These are phyloP conservation scores for Flaveria ramosissima DNA, from an alignment of 129 eudicot genomes.

Conservation along the genomic window DNA sequence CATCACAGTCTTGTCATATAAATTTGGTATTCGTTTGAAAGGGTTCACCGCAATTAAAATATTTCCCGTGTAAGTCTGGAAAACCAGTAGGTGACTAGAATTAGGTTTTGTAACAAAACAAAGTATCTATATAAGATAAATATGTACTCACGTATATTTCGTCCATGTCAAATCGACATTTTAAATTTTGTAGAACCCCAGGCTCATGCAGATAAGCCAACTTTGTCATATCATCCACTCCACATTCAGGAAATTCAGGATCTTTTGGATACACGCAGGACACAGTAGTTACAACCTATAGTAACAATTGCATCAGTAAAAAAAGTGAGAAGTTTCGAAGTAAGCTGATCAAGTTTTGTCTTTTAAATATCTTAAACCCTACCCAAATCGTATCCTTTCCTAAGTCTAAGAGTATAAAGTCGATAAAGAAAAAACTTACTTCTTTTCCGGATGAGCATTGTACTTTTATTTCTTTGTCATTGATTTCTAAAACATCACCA, in stretches of 20 bases:
- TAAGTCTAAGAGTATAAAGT: neutral
- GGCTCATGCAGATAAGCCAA: conserved; percentile 92
- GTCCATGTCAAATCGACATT: conserved; percentile 59
- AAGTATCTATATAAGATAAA: conserved; percentile 14
- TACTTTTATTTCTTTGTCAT: conserved; percentile 60
- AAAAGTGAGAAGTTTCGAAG: conserved; percentile 1
- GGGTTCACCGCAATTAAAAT: conserved; percentile 95
- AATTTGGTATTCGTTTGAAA: conserved; percentile 72
- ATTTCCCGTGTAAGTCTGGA: conserved; percentile 89
- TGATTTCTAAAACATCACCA: conserved; percentile 69
- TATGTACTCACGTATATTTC: conserved; percentile 78
- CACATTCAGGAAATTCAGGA: conserved; percentile 58
- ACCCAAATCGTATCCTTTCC: conserved; percentile 1
- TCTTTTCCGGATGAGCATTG: conserved; percentile 56
- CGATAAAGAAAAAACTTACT: conserved; percentile 46
- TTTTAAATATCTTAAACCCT: neutral
- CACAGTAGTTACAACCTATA: conserved; percentile 50
- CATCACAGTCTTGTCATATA: conserved; percentile 67
- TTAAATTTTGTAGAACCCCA: conserved; percentile 76
- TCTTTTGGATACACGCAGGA: conserved; percentile 62
- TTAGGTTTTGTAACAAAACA: conserved; percentile 1
- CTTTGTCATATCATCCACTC: conserved; percentile 94
- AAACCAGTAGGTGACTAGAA: conserved; percentile 29
- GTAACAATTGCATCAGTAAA: conserved; percentile 9
- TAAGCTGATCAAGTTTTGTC: conserved; percentile 22